Evolutionary conservation across 768 basidiomycete species (phyloP).

Genomic region (Filobasidium floriforme): DNA sequence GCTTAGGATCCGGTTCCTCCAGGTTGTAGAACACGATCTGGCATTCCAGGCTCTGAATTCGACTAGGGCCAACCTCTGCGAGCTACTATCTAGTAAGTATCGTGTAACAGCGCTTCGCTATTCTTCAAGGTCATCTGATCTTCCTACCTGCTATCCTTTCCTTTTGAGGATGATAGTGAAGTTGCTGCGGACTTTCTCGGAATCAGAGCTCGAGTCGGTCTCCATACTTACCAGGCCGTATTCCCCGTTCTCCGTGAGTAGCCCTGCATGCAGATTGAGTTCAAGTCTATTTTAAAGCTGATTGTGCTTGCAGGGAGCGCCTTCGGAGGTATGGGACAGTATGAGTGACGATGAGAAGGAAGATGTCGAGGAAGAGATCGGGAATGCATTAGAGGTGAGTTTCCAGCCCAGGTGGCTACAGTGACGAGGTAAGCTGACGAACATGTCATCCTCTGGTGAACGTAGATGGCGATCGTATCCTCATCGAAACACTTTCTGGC

Average conservation of each 20-base stretch:
- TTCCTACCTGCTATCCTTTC: no score
- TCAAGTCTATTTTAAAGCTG: background rate
- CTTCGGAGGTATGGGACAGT: slow-evolving; percentile 62
- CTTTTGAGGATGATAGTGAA: no score
- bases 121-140: no score
- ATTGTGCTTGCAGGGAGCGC: slow-evolving; percentile 48
- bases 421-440: no score
- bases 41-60: slow-evolving; percentile 65
- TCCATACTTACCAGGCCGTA: slow-evolving; percentile 73
- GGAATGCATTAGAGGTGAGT: slow-evolving; percentile 74
- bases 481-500: slow-evolving; percentile 75
- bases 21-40: slow-evolving; percentile 61
- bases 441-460: no score
- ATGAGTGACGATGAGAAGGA: slow-evolving; percentile 52
- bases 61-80: slow-evolving; percentile 69
- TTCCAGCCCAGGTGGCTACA: background rate
- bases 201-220: slow-evolving; percentile 63
- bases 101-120: no score
- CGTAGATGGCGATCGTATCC: slow-evolving; percentile 79
- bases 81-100: slow-evolving; percentile 63
- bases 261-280: slow-evolving; percentile 26
- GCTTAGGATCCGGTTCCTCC: slow-evolving; percentile 58
- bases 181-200: slow-evolving; percentile 63
- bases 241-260: slow-evolving; percentile 75
- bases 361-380: slow-evolving; percentile 60